Evolutionary conservation across 352 stramenopile species (phyloP).

Genomic region (Pythium utonaiense): DNA sequence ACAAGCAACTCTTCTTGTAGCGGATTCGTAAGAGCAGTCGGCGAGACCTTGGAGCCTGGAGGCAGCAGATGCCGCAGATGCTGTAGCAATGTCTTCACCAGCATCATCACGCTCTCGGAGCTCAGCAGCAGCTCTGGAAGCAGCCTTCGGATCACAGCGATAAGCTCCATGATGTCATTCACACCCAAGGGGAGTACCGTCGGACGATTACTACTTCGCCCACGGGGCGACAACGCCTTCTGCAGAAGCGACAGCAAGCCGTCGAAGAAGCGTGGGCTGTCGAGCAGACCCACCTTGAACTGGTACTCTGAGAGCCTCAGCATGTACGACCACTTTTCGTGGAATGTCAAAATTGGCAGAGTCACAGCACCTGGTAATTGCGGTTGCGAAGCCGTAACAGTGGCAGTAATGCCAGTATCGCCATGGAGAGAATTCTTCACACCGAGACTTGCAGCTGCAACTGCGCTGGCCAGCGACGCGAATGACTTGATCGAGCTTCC

Average conservation of each 20-base stretch:
- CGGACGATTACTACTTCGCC: constrained; percentile 31
- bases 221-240: constrained; percentile 64
- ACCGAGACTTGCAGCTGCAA: background rate
- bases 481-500: background rate
- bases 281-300: constrained; percentile 70
- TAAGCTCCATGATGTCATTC: constrained; percentile 73
- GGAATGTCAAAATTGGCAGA: constrained; percentile 36
- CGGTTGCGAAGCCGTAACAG: background rate
- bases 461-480: background rate
- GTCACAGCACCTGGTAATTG: constrained; percentile 6
- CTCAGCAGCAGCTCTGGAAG: constrained; percentile 65
- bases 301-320: constrained; percentile 82
- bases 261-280: constrained; percentile 77
- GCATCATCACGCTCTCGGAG: constrained; percentile 46
- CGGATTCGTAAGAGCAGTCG: constrained; percentile 30
- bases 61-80: constrained; percentile 76
- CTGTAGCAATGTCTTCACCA: constrained; percentile 78
- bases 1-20: constrained; percentile 71
- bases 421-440: constrained; percentile 33
- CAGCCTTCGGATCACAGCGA: constrained; percentile 67
- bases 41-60: constrained; percentile 38
- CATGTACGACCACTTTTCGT: constrained; percentile 82
- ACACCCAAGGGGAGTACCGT: constrained; percentile 56
- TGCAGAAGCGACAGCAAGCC: constrained; percentile 74
- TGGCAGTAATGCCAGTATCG: constrained; percentile 19